Percentiles rank a stretch among this genome's conserved stretches.
phyloP scores from a whole-genome alignment of 2,329 filamentous ascomycete species.

The Diaporthe humulicola region DNA sequence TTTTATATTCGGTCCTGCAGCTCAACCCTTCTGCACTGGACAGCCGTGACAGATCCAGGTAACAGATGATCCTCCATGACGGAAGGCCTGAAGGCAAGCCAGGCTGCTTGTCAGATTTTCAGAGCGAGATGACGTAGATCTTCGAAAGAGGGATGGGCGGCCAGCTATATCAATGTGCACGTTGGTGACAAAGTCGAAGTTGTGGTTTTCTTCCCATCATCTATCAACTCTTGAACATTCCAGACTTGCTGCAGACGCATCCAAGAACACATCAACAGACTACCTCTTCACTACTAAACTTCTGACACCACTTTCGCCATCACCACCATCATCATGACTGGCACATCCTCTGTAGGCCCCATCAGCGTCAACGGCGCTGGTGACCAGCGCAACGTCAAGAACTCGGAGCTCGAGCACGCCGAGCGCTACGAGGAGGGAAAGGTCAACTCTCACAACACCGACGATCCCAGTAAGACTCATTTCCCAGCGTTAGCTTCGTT shows the following conservation, averaged over 20 bases:
- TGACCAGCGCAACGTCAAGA: conserved; percentile 78
- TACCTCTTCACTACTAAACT: neutral
- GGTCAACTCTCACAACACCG: conserved; percentile 74
- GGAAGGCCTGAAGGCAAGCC: conserved; percentile 12
- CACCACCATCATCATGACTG: conserved; percentile 48
- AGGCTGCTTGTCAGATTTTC: conserved; percentile 15
- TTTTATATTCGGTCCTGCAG: conserved; percentile 29
- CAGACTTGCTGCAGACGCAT: neutral
- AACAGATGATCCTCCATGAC: conserved; percentile 39
- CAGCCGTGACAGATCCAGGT: conserved; percentile 1
- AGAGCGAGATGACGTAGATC: conserved; percentile 35
- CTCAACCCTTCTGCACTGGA: conserved; percentile 27
- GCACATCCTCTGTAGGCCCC: conserved; percentile 75
- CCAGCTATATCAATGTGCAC: conserved; percentile 38
- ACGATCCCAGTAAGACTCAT: conserved; percentile 76
- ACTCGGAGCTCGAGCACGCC: conserved; percentile 63
- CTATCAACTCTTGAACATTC: neutral
- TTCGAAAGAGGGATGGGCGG: neutral
- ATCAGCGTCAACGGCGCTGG: conserved; percentile 78
- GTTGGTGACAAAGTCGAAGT: neutral
- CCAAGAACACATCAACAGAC: neutral
- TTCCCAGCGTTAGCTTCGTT: neutral
- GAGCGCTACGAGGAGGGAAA: conserved; percentile 80
- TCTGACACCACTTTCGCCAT: neutral
- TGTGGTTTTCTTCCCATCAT: neutral